Evolutionary conservation across 352 stramenopile genomes (phyloP).

Genomic region (Phytophthora tentaculata): DNA sequence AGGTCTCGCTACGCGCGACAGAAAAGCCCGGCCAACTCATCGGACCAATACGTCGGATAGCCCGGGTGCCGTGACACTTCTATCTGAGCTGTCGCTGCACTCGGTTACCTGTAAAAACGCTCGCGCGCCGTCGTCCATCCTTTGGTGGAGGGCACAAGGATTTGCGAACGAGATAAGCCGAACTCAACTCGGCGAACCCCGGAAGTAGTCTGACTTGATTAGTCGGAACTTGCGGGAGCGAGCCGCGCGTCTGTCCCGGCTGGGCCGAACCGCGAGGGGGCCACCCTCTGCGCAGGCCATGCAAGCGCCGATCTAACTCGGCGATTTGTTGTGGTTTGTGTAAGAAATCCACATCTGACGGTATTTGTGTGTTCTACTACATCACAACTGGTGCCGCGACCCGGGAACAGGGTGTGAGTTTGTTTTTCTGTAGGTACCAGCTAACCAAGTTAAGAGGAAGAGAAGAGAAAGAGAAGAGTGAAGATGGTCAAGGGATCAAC

Average conservation of each 20-base stretch:
- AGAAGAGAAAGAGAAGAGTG: neutral
- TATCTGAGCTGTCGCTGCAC: neutral
- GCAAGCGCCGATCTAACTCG: neutral
- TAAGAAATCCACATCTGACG: neutral
- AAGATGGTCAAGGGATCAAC: neutral
- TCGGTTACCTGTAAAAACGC: conserved; percentile 1
- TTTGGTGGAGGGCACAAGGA: neutral
- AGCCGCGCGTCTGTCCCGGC: neutral
- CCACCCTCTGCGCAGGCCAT: neutral
- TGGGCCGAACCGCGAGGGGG: neutral
- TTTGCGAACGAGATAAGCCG: neutral
- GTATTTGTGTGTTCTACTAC: neutral
- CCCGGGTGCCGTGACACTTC: neutral
- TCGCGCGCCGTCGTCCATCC: neutral
- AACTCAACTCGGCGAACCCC: neutral
- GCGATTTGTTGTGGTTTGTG: neutral
- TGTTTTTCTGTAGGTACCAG: neutral
- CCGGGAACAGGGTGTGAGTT: neutral
- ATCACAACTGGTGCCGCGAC: neutral
- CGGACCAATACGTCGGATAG: neutral
- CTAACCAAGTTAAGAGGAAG: neutral
- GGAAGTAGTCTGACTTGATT: neutral
- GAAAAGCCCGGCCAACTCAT: neutral
- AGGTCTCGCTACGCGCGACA: neutral
- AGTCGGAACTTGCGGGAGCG: neutral